phyloP scores from a whole-genome alignment of 2,329 filamentous ascomycete genomes.

The Cladosporium phlei region DNA sequence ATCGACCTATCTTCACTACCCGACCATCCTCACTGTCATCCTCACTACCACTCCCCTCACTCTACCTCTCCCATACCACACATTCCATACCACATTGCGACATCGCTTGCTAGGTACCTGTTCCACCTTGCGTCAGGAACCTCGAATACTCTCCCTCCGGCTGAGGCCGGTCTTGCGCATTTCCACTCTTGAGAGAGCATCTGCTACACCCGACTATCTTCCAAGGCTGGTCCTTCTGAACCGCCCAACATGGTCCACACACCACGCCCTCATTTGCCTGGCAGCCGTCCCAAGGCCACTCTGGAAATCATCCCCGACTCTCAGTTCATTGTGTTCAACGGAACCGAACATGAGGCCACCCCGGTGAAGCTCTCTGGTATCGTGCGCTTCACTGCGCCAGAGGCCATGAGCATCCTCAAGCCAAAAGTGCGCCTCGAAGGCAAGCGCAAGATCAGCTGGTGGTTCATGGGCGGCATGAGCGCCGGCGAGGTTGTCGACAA shows the following conservation, averaged over 20 bases:
- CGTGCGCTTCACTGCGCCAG: slow-evolving; percentile 43
- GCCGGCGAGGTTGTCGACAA: slow-evolving; percentile 42
- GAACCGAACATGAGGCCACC: slow-evolving; percentile 43
- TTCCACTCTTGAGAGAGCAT: background rate
- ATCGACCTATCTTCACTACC: background rate
- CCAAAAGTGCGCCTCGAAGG: slow-evolving; percentile 45
- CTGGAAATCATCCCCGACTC: slow-evolving; percentile 45
- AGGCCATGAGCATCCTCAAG: slow-evolving; percentile 44
- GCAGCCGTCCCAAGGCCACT: slow-evolving; percentile 17
- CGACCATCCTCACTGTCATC: background rate
- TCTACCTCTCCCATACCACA: background rate
- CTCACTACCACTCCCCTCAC: background rate
- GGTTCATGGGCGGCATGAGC: slow-evolving; percentile 33
- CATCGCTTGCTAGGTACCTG: too few species aligned
- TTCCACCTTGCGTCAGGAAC: slow-evolving; percentile 1
- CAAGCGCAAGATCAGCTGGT: slow-evolving; percentile 44
- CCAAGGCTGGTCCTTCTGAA: slow-evolving; percentile 4
- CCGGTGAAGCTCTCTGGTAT: slow-evolving; percentile 43
- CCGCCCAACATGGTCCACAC: slow-evolving; percentile 28
- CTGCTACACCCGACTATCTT: background rate
- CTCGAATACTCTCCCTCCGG: background rate
- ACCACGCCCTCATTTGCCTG: slow-evolving; percentile 19
- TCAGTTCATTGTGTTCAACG: slow-evolving; percentile 48
- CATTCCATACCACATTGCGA: background rate
- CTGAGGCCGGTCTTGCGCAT: slow-evolving; percentile 5